Evolutionary conservation across 306 rosid genomes (phyloP), one percentile per base, ranked within the genome.

Genomic region (Cucurbita argyrosperma): DNA sequence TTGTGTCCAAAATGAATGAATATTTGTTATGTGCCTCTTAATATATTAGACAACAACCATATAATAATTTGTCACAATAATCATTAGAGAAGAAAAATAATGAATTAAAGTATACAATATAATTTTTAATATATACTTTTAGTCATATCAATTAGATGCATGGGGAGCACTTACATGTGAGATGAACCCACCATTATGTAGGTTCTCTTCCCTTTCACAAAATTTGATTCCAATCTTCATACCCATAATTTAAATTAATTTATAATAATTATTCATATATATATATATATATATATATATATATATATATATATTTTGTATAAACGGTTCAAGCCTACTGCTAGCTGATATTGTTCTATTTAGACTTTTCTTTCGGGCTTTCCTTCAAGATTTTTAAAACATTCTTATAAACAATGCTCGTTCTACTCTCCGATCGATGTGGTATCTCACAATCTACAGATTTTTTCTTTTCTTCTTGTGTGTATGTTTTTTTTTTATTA

Each of bases 151-250:
- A 65, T 63, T 3, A 63, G 49, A 63, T 39, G 70, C 70, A 63
- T 39, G 71, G 71, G 71, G 52, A 64, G 52, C 71, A 65, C 18
- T 42, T 65, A 19, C 53, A 65, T 42, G 71, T 65, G 71, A 65
- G 18, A 65, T 65, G 52, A 42, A 65, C 52, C 71, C 53, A 42
- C 37, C 70, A 39, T 8, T 40, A 6, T 38, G 2, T 26, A 37
- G 23, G 23, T 37, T 62, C 47, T 38, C 23, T 38, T 64, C 37
- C 52, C 53, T 65, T 65, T 42, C 53, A n/a, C 52, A n/a, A 65
- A 11, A 18, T 2, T 42, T 16, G 52, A 8, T 0, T 40, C 49
- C n/a, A 40, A 63, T 63, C 50, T 63, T 10, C 49, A 63, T 39
- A 39, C 50, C 50, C 50, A 63, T n/a, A 16, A 63, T 63, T 63